Base-by-base conservation (phyloP, 148 eudicot species). In the Amaranthus palmeri region DNA sequence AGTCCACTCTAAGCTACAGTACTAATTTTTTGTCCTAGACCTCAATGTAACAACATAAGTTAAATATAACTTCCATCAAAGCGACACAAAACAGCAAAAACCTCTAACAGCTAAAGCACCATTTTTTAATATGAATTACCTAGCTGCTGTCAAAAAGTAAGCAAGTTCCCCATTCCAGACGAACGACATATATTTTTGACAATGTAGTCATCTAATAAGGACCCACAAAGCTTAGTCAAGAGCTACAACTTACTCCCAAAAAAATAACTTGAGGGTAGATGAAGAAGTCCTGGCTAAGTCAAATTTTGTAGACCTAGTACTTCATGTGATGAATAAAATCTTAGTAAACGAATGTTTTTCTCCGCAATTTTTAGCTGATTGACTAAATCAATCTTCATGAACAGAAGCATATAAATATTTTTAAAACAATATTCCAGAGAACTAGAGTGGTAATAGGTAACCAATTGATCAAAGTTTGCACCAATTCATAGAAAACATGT, bases 321-420 rank as follows among this genome's bases (percentile, higher is more conserved):
- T 48, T 36, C 25, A 15, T 18, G 2, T 40, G 41, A 44, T 25
- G 40, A n/a, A n/a, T 8, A 44, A 43, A n/a, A 11, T 0, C 52
- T 25, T 25, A 58, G 15, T 46, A 47, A 18, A 11, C 65, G 58
- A 5, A 46, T 58, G 15, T 3, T 46, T 46, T 18, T 15, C 65
- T 18, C 17, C 55, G 36, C 6, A 15, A 15, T 46, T 56, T 70
- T 57, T n/a, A 5, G 4, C 5, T 41, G 10, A 6, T 7, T 53
- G 36, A 25, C 76, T 62, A 60, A 72, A 57, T 43, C 69, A 64
- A 43, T 64, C 76, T 73, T 55, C 70, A 63, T 3, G 3, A 9
- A 40, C 11, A 47, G 0, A 36, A 0, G 15, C 18, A 65, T 45
- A 48, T 49, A 17, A 54, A 17, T 12, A 54, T 25, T 25, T 25